Conservation (phyloP, 2,329 filamentous ascomycete genomes). For the Colletotrichum falcatum region DNA sequence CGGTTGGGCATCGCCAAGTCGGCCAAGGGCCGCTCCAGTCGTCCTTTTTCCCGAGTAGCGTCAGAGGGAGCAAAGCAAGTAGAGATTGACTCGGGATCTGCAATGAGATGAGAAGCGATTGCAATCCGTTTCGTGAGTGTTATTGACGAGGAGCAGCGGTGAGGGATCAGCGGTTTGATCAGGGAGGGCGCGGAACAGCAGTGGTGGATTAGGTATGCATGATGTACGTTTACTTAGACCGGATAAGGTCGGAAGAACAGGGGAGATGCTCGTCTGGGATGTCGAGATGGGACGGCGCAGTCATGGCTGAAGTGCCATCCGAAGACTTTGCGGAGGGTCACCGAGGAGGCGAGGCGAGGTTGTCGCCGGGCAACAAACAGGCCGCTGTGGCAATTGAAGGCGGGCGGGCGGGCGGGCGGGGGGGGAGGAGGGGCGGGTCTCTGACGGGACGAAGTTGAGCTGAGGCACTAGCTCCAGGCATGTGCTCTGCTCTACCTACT, state of each 20-base stretch:
- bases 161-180: neutral
- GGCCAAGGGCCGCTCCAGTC: slow-evolving; percentile 11
- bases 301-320: slow-evolving; percentile 21
- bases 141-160: neutral
- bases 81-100: slow-evolving; percentile 18
- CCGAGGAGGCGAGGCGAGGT: neutral
- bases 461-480: neutral
- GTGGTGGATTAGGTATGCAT: neutral
- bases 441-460: slow-evolving; percentile 20
- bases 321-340: neutral
- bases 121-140: slow-evolving; percentile 8
- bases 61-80: neutral
- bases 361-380: neutral
- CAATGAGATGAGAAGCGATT: neutral
- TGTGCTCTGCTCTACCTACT: neutral
- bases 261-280: neutral
- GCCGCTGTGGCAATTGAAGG: neutral
- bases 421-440: neutral
- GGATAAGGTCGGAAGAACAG: neutral
- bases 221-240: neutral
- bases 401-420: too few relatives aligned
- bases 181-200: neutral
- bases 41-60: too few relatives aligned
- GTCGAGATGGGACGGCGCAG: neutral
- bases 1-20: slow-evolving; percentile 11